Conservation (phyloP, 768 basidiomycete species). For the Paxillus involutus region DNA sequence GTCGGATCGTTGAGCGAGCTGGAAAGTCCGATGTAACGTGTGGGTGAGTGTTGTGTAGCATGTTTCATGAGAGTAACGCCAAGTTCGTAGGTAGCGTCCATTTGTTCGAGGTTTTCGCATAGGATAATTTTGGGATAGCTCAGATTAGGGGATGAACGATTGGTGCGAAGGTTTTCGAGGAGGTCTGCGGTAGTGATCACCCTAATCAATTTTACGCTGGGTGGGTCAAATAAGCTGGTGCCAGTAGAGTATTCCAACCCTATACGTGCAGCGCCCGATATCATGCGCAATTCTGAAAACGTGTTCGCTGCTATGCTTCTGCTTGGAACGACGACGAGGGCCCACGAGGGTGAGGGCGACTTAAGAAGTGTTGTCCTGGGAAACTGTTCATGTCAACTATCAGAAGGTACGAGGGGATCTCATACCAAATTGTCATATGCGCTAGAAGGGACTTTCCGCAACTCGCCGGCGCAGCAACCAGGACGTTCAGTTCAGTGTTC, state of each 20-base stretch:
- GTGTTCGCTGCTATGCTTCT: slow-evolving; percentile 56
- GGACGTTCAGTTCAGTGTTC: slow-evolving; percentile 62
- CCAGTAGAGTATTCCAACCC: slow-evolving; percentile 33
- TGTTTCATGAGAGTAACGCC: slow-evolving; percentile 71
- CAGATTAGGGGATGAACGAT: slow-evolving; percentile 22
- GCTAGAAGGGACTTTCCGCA: slow-evolving; percentile 80
- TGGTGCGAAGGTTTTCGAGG: slow-evolving; percentile 40
- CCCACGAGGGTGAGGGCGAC: slow-evolving; percentile 46
- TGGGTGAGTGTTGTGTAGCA: slow-evolving; percentile 56
- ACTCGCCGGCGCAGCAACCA: slow-evolving; percentile 78
- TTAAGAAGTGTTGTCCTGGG: slow-evolving; percentile 56
- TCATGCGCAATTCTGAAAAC: slow-evolving; percentile 48
- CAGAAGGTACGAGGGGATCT: slow-evolving; percentile 3
- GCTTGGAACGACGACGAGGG: slow-evolving; percentile 63
- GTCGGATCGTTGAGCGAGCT: slow-evolving; percentile 77
- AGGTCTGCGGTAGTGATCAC: slow-evolving; percentile 57
- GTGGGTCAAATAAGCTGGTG: slow-evolving; percentile 32
- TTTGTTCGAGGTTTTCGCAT: slow-evolving; percentile 82
- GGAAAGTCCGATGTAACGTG: slow-evolving; percentile 77
- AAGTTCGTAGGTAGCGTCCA: slow-evolving; percentile 82
- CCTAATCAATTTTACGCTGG: slow-evolving; percentile 47
- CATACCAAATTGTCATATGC: slow-evolving; percentile 73
- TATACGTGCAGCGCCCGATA: slow-evolving; percentile 40
- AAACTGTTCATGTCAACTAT: slow-evolving; percentile 12
- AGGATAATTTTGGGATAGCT: slow-evolving; percentile 63